Evolutionary conservation across 768 basidiomycete genomes (phyloP).

Genomic region (Candolleomyces efflorescens): DNA sequence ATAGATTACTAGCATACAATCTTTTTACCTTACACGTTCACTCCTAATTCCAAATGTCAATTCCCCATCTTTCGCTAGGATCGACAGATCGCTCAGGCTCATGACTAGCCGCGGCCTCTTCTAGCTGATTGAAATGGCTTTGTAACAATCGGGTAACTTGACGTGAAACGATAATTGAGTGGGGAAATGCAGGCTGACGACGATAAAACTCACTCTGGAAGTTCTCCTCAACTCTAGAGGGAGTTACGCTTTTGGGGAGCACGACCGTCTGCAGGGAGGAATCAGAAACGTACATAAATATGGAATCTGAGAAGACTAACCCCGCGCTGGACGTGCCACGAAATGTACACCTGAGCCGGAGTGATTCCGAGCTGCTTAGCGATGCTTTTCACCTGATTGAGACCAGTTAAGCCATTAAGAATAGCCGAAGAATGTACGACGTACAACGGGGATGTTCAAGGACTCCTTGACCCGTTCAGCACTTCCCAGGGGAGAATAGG

Average conservation of each 20-base stretch:
- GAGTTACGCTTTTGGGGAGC: slow-evolving; percentile 74
- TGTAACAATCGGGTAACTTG: slow-evolving; percentile 26
- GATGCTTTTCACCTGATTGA: slow-evolving; percentile 45
- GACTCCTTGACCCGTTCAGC: slow-evolving; percentile 51
- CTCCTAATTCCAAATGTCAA: slow-evolving; percentile 47
- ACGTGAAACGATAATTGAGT: not conserved
- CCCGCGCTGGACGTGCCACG: slow-evolving; percentile 75
- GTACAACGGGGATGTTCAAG: slow-evolving; percentile 54
- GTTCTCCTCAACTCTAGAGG: slow-evolving; percentile 67
- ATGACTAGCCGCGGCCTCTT: slow-evolving; percentile 50
- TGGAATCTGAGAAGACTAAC: slow-evolving; percentile 33
- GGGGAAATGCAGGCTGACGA: not conserved
- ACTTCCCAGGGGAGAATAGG: slow-evolving; percentile 76
- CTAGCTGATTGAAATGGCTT: slow-evolving; percentile 39
- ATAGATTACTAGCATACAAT: no score
- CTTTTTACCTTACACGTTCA: no score
- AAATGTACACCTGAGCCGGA: slow-evolving; percentile 70
- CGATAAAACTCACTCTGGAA: slow-evolving; percentile 41
- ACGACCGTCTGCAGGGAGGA: slow-evolving; percentile 48
- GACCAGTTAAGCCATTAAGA: not conserved
- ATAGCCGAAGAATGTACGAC: not conserved
- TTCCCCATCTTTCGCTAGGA: slow-evolving; percentile 57
- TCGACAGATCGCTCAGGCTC: slow-evolving; percentile 51
- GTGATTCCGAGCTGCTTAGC: slow-evolving; percentile 63
- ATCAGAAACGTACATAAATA: not conserved